A percentile compares a stretch with the other conserved stretches of the same genome.
Evolutionary conservation across 345 rosid species (phyloP).

Genomic region (Psidium friedrichsthalianum): DNA sequence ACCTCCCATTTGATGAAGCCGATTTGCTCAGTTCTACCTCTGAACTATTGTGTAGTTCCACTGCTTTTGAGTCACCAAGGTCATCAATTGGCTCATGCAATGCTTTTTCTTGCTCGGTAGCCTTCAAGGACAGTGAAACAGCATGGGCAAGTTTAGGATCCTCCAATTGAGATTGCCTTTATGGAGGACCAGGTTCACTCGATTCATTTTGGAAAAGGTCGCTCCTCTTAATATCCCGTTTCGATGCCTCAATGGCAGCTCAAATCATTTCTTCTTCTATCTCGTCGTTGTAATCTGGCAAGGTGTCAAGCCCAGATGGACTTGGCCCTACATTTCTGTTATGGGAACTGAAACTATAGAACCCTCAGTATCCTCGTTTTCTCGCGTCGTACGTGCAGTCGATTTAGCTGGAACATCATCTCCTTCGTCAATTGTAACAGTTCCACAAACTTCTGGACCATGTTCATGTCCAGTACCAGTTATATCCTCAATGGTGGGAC

Average conservation of each 20-base stretch:
- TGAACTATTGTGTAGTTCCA: conserved; percentile 20
- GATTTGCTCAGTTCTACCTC: conserved; percentile 23
- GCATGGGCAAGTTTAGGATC: conserved; percentile 64
- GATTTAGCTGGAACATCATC: conserved; percentile 36
- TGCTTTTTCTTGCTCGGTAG: conserved; percentile 65
- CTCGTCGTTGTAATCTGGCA: conserved; percentile 55
- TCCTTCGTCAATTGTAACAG: conserved; percentile 46
- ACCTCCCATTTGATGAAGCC: conserved; percentile 67
- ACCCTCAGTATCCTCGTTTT: conserved; percentile 6
- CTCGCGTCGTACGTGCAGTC: conserved; percentile 10
- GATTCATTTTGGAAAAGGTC: conserved; percentile 6
- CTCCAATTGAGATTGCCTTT: conserved; percentile 24
- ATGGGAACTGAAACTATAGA: conserved; percentile 5
- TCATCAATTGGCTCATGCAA: conserved; percentile 24
- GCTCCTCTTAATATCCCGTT: conserved; percentile 50
- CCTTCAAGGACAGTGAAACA: conserved; percentile 58
- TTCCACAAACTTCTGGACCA: conserved; percentile 37
- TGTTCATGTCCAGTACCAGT: conserved; percentile 43
- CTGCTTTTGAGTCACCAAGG: conserved; percentile 32
- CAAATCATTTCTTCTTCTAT: conserved; percentile 96
- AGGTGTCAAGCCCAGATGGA: conserved; percentile 33
- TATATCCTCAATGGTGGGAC: conserved; percentile 67
- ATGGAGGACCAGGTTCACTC: conserved; percentile 26
- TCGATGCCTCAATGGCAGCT: conserved; percentile 99
- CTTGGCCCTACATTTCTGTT: conserved; percentile 18